Base-by-base conservation (phyloP, 148 eudicot genomes). In the Rhododendron henanense region DNA sequence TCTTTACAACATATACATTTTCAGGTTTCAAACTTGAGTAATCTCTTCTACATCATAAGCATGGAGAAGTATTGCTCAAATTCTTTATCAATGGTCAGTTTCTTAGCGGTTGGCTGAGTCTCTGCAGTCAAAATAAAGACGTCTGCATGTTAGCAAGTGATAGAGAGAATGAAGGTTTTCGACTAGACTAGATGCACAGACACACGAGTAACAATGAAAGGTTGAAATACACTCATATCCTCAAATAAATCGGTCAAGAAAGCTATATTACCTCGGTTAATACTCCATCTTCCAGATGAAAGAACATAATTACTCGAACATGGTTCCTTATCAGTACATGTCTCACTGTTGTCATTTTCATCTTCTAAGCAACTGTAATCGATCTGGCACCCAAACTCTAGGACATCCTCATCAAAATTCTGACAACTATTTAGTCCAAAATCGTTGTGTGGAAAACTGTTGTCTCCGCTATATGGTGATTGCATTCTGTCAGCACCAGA, bases 11-110 rank as follows among this genome's bases (percentile, higher is more conserved):
- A 41, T 9, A 74, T 8, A 77, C 81, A 78, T 3, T 50, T 25
- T 39, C 28, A 76, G 11, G 16, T 19, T 37, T 63, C 67, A 39
- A 33, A 33, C 63, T 28, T 14, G 25, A 41, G 15, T 3, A 50
- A 67, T 69, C 11, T 84, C 28, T 57, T 31, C 84, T 81, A 91
- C 82, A 89, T 82, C 90, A 89, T 87, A 89, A 91, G 91, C 84
- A 11, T 83, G 41, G 92, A 91, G 87, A 91, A 91, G 87, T 89
- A 91, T 77, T 89, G 85, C 84, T 91, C 91, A 39, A 91, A 91
- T 82, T 91, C 92, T 87, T 91, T 86, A 57, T 91, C 92, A 86
- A 91, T 91, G 15, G 92, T 91, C 63, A 86, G 88, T 48, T 89
- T 88, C 78, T 82, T 61, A 35, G 81, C 11, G 25, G 83, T 82